Evolutionary conservation across 2,329 filamentous ascomycete species (phyloP).

Genomic region (Neofusicoccum ribis): DNA sequence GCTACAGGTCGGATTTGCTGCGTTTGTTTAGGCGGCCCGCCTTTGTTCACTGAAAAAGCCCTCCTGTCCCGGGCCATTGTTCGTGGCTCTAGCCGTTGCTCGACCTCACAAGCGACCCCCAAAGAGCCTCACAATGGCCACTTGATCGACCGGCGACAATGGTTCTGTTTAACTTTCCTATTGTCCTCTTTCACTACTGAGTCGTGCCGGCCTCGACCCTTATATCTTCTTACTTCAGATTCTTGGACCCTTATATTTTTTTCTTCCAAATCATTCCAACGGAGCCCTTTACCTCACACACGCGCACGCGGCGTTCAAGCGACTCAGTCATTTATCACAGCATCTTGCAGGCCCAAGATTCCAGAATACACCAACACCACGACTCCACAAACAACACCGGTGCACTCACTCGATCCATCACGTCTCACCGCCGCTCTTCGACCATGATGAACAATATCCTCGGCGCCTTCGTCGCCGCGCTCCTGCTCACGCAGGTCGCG

Average conservation of each 20-base stretch:
- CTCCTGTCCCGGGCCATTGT: background rate
- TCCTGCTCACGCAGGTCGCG: conserved; percentile 24
- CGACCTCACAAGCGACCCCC: background rate
- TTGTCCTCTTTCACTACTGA: conserved; percentile 5
- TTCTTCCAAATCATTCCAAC: background rate
- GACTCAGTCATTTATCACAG: background rate
- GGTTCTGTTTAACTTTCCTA: conserved; percentile 10
- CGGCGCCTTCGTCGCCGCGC: conserved; percentile 23
- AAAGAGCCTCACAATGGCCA: conserved; percentile 16
- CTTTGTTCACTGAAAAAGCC: conserved; percentile 19
- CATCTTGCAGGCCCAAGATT: conserved; percentile 11
- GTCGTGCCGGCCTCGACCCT: conserved; percentile 23
- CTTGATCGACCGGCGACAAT: background rate
- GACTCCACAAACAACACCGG: background rate
- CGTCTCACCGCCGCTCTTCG: background rate
- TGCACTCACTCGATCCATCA: background rate
- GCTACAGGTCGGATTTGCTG: conserved; percentile 1
- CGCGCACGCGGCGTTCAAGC: background rate
- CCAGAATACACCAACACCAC: background rate
- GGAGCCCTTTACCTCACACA: background rate
- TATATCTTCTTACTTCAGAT: conserved; percentile 3
- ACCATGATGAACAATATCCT: background rate
- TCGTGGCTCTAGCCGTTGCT: conserved; percentile 6
- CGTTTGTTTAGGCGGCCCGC: conserved; percentile 15
- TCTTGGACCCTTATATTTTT: conserved; percentile 9